Evolutionary conservation across 1,139 yeast genomes (phyloP), one percentile per base, ranked within the genome.

Genomic region (Lodderomyces metapsilosis): DNA sequence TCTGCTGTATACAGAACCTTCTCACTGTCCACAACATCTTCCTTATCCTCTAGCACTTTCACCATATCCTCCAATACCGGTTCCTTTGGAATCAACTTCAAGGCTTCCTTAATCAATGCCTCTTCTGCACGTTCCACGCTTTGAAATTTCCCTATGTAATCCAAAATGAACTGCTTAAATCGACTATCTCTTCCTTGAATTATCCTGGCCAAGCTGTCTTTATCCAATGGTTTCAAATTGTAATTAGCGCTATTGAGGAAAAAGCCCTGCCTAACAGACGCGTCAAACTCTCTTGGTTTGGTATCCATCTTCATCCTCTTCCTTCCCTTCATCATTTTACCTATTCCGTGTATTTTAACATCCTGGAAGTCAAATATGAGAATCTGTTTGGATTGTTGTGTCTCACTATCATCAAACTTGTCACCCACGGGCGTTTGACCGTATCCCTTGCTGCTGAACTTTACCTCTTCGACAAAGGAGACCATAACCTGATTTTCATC

Each of bases 321-420:
- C 24, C 52, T 52, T 3, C 57, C 56, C 33, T 57, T 62, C 31
- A 58, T 51, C 1, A 56, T 45, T 1, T 64, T 57, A 1, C 71
- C 75, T 16, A 71, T 63, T 2, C 74, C 68, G 44, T 70, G 70
- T 2, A 71, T 51, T 38, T 66, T 65, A 24, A 88, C 88, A 60
- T 89, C 96, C 15, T 79, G 71, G 58, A 89, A 88, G 53, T 86
- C 95, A 57, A 89, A 84, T 1, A 88, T 70, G 21, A 89, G 66
- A 3, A 87, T 53, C 50, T 83, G 88, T 24, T 10, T 54, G 46
- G 21, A 54, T 48, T 3, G 56, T 52, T n/a, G 59, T 58, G 41
- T 61, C 63, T 27, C 57, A 54, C 31, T 47, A 44, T 47, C 53
- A 38, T 58, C 64, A 38, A 65, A 68, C 10, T 62, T 64, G 36